Base-by-base conservation (phyloP, 306 rosid species). In the Vicia sativa region DNA sequence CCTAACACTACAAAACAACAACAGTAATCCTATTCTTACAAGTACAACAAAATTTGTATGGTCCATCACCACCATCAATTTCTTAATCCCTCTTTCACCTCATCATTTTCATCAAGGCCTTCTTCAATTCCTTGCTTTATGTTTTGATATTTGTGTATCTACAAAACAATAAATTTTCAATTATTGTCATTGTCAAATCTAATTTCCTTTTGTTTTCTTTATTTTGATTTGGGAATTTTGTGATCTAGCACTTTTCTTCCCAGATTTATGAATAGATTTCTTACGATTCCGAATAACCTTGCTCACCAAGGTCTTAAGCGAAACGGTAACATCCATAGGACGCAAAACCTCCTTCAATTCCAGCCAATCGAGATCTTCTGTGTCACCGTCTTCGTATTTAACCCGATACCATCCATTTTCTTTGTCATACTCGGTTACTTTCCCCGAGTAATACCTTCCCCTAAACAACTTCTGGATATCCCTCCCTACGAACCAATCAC, bases 401-500 rank as follows among this genome's bases (percentile, higher is more conserved):
- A 92, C 90, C 72, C 89, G 85, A 72, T 77, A 92, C 96, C 96
- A 84, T 42, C 95, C 85, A 3, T 79, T 9, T 37, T 77, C 85
- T 64, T 77, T 86, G 81, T 92, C 96, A 64, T 50, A 90, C 31
- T 81, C 82, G 0, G 77, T 76, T 37, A 92, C 89, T 12, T 29
- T 37, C 8, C 98, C 96, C 0, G 75, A 48, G 74, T 73, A 92
- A 75, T 86, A 84, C 11, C 72, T 76, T 45, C 80, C 87, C 66
- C 75, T 87, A 49, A 92, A 92, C 88, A 74, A 65, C 82, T 92
- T 92, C 5, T 2, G 79, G n/a, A 92, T 86, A 61, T 77, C 81
- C 83, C 98, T 84, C 46, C 98, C 98, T 74, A 80, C 87, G 42
- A 90, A 74, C 93, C 96, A 92, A 49, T 87, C 89, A 53, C 96